phyloP scores from a whole-genome alignment of 1,284 basidiomycete genomes.

The Ustilago trichophora region DNA sequence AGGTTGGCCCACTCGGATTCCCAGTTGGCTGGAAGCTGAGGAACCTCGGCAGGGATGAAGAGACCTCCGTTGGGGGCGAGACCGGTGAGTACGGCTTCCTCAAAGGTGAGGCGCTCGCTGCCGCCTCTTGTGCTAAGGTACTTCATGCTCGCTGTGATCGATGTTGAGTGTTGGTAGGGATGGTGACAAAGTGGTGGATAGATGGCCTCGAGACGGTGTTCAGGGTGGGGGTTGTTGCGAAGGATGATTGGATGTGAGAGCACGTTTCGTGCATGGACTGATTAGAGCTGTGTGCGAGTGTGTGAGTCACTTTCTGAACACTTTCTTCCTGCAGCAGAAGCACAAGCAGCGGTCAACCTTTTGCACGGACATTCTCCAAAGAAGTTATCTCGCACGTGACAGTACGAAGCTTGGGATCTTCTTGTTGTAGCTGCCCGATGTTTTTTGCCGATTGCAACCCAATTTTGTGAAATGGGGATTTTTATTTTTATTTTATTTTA shows the following conservation, averaged over 20 bases:
- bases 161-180: background rate
- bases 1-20: constrained; percentile 77
- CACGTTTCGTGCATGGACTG: background rate
- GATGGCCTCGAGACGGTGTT: too few species aligned
- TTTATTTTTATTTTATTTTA: too few species aligned
- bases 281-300: constrained; percentile 6
- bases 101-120: constrained; percentile 76
- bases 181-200: background rate
- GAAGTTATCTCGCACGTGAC: too few species aligned
- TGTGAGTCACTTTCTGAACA: constrained; percentile 9
- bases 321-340: constrained; percentile 16
- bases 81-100: constrained; percentile 80
- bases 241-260: too few species aligned
- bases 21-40: constrained; percentile 82
- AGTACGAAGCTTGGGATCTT: too few species aligned
- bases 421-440: too few species aligned
- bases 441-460: too few species aligned
- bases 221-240: too few species aligned
- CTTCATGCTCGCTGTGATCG: constrained; percentile 69
- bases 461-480: too few species aligned
- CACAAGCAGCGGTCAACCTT: background rate
- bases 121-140: constrained; percentile 83
- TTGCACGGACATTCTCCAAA: too few species aligned
- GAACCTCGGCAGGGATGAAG: constrained; percentile 85
- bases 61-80: constrained; percentile 94